Base-by-base conservation (phyloP, 768 basidiomycete species). In the Phanerochaete sordida region DNA sequence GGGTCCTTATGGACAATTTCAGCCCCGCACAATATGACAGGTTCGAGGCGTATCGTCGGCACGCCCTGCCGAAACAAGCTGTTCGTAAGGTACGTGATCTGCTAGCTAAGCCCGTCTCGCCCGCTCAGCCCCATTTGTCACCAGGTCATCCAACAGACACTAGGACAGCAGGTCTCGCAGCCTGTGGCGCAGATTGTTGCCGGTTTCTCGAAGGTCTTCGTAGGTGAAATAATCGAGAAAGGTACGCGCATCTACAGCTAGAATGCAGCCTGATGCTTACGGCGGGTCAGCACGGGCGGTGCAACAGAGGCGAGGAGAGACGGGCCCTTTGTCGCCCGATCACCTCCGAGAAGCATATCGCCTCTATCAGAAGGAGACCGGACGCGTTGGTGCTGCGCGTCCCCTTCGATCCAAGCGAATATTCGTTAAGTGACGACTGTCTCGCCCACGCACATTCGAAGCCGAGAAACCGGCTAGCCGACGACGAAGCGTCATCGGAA, bases 311-410 rank as follows among this genome's bases (percentile, higher is more conserved):
- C 78, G 88, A 21, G 82, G 85, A 2, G 91, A 93, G 31, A 78
- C 77, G 6, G 94, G 94, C 0, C 88, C 94, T 0, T 74, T 96
- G 24, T 86, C 91, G 1, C 94, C 94, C 0, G 92, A 94, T 65
- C 91, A 96, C 71, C 77, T 96, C 12, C 88, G 94, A 5, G 93
- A 95, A 70, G 94, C 94, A 1, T 94, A 96, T 68, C 77, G 90
- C 27, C 75, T 85, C 65, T 96, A 95, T 68, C 88, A 91, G 68
- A 77, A 84, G 50, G 90, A 93, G 70, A 86, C 89, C 0, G 93
- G 93, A 5, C 81, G 84, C 44, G 88, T 94, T 1, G 93, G 92
- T 0, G 84, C 90, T 43, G 90, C 90, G 8, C 76, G 87, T 46
- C 87, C 91, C 1, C 65, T 90, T 57, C 77, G 84, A 58, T 79